A percentile compares a stretch with the other conserved stretches of the same genome.
phyloP scores from a whole-genome alignment of 2,329 filamentous ascomycete species.

The Fusarium virguliforme region DNA sequence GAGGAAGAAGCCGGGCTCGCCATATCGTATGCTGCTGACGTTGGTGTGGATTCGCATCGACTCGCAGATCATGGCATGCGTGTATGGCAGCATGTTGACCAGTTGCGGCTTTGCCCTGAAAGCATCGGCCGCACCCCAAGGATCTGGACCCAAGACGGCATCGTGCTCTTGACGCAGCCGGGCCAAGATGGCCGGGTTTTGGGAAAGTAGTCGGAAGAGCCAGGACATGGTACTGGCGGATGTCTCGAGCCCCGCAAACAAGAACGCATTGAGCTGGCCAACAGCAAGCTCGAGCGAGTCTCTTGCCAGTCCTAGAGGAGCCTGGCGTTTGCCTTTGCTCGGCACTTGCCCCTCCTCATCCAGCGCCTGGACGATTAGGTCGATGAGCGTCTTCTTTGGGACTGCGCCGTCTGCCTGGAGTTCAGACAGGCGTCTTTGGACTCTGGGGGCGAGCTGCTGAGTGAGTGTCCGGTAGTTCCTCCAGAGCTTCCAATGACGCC shows the following conservation, averaged over 20 bases:
- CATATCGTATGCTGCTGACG: slow-evolving; percentile 33
- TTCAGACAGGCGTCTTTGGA: slow-evolving; percentile 25
- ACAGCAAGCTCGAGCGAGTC: slow-evolving; percentile 49
- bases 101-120: slow-evolving; percentile 45
- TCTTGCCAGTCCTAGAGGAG: slow-evolving; percentile 39
- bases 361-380: slow-evolving; percentile 32
- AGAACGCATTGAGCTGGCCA: slow-evolving; percentile 56
- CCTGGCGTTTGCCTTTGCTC: neutral
- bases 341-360: slow-evolving; percentile 21
- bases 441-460: slow-evolving; percentile 19
- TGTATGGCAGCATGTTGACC: slow-evolving; percentile 57
- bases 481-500: slow-evolving; percentile 41
- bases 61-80: slow-evolving; percentile 58
- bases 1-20: slow-evolving; percentile 52
- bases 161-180: slow-evolving; percentile 58
- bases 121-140: slow-evolving; percentile 39
- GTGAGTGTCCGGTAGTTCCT: slow-evolving; percentile 34
- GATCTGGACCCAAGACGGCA: slow-evolving; percentile 53
- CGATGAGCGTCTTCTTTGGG: slow-evolving; percentile 38
- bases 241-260: slow-evolving; percentile 60
- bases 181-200: slow-evolving; percentile 52
- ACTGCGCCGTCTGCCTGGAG: slow-evolving; percentile 11
- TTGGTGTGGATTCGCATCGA: slow-evolving; percentile 55
- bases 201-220: slow-evolving; percentile 53
- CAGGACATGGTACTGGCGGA: slow-evolving; percentile 57